These are phyloP conservation scores for Venturia asperata DNA, from an alignment of 2,329 filamentous ascomycete genomes.

Conservation along the genomic window DNA sequence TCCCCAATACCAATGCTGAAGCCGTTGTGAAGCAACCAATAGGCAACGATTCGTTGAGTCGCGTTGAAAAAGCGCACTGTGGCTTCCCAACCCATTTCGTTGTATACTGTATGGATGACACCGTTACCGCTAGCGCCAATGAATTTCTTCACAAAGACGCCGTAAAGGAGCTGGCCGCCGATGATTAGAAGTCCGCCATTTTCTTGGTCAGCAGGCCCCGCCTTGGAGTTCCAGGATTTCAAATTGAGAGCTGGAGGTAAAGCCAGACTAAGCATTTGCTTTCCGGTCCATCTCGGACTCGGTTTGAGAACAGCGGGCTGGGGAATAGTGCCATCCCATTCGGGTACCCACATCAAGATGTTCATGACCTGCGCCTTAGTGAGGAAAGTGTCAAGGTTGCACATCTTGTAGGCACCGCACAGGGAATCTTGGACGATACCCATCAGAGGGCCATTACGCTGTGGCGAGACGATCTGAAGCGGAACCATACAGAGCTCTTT, in stretches of 20 bases:
- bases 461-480: conserved; percentile 94
- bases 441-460: conserved; percentile 95
- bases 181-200: conserved; percentile 79
- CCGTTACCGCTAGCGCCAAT: conserved; percentile 85
- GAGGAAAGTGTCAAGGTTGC: conserved; percentile 83
- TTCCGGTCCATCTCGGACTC: conserved; percentile 89
- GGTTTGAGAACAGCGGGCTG: conserved; percentile 92
- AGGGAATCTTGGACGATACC: conserved; percentile 98
- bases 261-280: conserved; percentile 92
- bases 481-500: conserved; percentile 96
- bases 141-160: conserved; percentile 85
- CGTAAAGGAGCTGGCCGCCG: conserved; percentile 82
- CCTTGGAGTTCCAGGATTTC: conserved; percentile 50
- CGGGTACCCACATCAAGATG: conserved; percentile 91
- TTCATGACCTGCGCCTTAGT: conserved; percentile 92
- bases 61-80: conserved; percentile 96
- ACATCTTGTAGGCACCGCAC: conserved; percentile 95
- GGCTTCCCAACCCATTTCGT: conserved; percentile 78
- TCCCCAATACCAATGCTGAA: conserved; percentile 99
- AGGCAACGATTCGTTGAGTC: conserved; percentile 87
- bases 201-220: conserved; percentile 51
- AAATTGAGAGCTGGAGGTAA: conserved; percentile 81
- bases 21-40: conserved; percentile 93
- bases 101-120: conserved; percentile 93
- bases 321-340: conserved; percentile 94